Base-by-base conservation (phyloP, 139 green algal genomes). In the Chlamydomonas eustigma region DNA sequence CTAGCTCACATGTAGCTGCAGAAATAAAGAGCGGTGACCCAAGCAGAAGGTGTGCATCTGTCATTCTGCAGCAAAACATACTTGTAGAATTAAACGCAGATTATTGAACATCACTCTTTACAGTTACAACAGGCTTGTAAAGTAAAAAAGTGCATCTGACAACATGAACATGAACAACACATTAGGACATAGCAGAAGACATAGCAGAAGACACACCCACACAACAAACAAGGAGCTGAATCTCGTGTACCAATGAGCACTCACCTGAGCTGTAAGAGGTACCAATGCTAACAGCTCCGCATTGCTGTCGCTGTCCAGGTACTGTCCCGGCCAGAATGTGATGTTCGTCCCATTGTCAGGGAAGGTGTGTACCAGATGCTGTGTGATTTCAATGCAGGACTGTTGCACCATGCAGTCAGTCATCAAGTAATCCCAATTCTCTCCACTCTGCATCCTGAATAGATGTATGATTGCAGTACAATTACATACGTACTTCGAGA, bases 391-490 rank as follows among this genome's bases (percentile, higher is more conserved):
- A 18, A 74, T 35, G 37, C 74, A 79, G 37, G 37, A 24, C 30
- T 74, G 39, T 22, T 50, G 22, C 0, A 52, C 2, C 74, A 79
- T 79, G 74, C 25, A 37, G 22, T 58, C 77, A 33, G 44, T 34
- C 77, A 82, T 82, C 39, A 82, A 22, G n/a, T 37, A 36, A 33
- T 78, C 70, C 77, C 77, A 82, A 71, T 82, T 82, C 71, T 82
- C 77, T 1, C 58, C 39, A n/a, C 71, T 82, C 24, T 72, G 64
- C 33, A 74, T 69, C 63, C 74, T 78, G 73, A n/a, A n/a, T n/a
- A n/a, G n/a, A n/a, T n/a, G n/a, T n/a, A n/a, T n/a, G n/a, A n/a
- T n/a, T n/a, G n/a, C n/a, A n/a, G n/a, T n/a, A n/a, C n/a, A n/a
- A n/a, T n/a, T n/a, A n/a, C n/a, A n/a, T n/a, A n/a, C n/a, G n/a